Percentiles rank a stretch among this genome's conserved stretches.
Evolutionary conservation across 139 green algal species (phyloP).

Genomic region (Chlorella sp.): DNA sequence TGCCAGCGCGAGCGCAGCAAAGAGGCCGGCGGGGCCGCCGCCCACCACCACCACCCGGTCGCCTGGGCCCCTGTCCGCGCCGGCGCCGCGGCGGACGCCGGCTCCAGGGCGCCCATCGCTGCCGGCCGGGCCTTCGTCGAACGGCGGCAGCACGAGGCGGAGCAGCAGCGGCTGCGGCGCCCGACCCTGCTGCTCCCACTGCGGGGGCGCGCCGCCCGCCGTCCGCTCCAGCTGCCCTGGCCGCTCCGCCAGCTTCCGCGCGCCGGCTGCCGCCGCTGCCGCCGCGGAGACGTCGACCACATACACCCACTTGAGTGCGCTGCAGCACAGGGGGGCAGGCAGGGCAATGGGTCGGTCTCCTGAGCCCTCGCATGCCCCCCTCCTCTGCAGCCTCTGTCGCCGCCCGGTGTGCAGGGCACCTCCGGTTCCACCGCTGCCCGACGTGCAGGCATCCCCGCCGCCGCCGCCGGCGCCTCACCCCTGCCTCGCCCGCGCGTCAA

Average conservation of each 20-base stretch:
- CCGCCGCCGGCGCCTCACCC: too few species aligned
- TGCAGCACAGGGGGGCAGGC: too few species aligned
- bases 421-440: too few species aligned
- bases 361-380: too few species aligned
- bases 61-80: background rate
- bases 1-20: slow-evolving; percentile 77
- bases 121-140: background rate
- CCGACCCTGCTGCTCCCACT: background rate
- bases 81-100: background rate
- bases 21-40: slow-evolving; percentile 79
- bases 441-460: too few species aligned
- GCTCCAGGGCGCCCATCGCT: background rate
- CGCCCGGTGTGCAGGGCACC: too few species aligned
- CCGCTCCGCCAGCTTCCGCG: background rate
- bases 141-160: background rate
- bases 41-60: slow-evolving; percentile 53
- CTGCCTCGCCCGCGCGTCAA: slow-evolving; percentile 42
- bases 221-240: slow-evolving; percentile 19
- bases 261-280: slow-evolving; percentile 18
- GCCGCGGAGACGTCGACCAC: slow-evolving; percentile 60
- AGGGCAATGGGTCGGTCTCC: too few species aligned
- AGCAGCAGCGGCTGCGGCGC: background rate
- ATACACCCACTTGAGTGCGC: slow-evolving; percentile 71
- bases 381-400: too few species aligned
- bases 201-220: too few species aligned